Evolutionary conservation across 1,284 basidiomycete genomes (phyloP), one percentile per base, ranked within the genome.

Genomic region (Xerocomus amazonicus): DNA sequence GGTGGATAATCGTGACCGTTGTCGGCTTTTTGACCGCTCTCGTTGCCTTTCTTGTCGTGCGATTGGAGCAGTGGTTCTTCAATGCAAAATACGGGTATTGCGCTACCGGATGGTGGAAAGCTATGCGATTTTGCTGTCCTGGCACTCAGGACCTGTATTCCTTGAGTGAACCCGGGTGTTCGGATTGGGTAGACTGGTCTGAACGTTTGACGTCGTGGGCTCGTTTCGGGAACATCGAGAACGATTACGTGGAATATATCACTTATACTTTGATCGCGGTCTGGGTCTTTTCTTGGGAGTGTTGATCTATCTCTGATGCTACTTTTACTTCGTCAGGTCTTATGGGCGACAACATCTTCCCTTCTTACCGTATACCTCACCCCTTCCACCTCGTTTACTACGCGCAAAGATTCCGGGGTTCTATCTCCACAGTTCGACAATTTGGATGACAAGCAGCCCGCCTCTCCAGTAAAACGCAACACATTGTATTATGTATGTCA

Each of bases 81-180:
- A 92, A 97, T 66, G 67, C 89, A 56, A 98, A 98, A 69, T 90
- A 93, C 48, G 96, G 96, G 0, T 92, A 90, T 66, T 98, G 95
- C 68, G 62, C 65, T 2, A 67, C 70, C 0, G 75, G 76, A 2
- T 90, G 87, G 85, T 87, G 80, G 70, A 85, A 80, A 50, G 83
- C 93, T 1, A 86, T 82, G 61, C 76, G 84, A 3, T 92, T 93
- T 68, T 97, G 94, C 66, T 96, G 92, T 65, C 77, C 79, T 13
- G 47, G 53, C 9, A 38, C 63, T 26, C 70, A 67, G 10, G 70
- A 74, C 26, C 48, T 62, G 9, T 50, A 51, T 16, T 48, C 50
- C 9, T 55, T 58, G 17, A 57, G 60, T 9, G 70, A 70, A 48
- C 73, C 78, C 26, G 52, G 61, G n/a, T 94, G 93, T 62, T 58